These are phyloP conservation scores for Zasmidium angulare DNA, from an alignment of 2,329 filamentous ascomycete species.

Conservation along the genomic window DNA sequence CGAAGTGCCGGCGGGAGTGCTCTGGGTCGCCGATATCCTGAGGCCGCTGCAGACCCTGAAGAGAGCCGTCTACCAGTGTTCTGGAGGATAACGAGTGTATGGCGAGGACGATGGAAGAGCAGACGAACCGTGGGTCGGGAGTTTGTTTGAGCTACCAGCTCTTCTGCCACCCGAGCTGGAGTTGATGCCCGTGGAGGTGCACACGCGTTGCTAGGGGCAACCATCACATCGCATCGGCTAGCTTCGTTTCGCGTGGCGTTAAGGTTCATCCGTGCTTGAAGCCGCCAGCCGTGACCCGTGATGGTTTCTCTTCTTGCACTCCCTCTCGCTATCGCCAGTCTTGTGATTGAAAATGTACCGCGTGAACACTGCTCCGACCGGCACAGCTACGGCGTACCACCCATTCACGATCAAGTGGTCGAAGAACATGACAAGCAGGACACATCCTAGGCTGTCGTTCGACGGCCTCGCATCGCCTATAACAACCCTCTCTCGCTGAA, in stretches of 20 bases:
- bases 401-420: neutral
- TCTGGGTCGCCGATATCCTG: neutral
- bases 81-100: neutral
- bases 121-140: neutral
- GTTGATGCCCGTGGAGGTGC: neutral
- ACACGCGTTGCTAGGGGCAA: neutral
- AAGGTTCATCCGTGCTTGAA: neutral
- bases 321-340: neutral
- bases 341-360: neutral
- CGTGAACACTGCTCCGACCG: neutral
- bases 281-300: neutral
- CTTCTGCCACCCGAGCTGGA: neutral
- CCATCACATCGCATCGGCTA: too few relatives aligned
- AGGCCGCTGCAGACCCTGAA: too few relatives aligned
- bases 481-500: neutral
- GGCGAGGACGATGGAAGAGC: neutral
- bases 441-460: conserved; percentile 5
- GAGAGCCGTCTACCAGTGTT: neutral
- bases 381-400: neutral
- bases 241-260: too few relatives aligned
- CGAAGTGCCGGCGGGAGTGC: neutral
- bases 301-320: neutral
- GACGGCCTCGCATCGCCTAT: conserved; percentile 1
- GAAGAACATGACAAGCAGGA: conserved; percentile 4
- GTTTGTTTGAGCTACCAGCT: neutral